Conservation (phyloP, 2,329 filamentous ascomycete species). For the Pseudogymnoascus sp. region DNA sequence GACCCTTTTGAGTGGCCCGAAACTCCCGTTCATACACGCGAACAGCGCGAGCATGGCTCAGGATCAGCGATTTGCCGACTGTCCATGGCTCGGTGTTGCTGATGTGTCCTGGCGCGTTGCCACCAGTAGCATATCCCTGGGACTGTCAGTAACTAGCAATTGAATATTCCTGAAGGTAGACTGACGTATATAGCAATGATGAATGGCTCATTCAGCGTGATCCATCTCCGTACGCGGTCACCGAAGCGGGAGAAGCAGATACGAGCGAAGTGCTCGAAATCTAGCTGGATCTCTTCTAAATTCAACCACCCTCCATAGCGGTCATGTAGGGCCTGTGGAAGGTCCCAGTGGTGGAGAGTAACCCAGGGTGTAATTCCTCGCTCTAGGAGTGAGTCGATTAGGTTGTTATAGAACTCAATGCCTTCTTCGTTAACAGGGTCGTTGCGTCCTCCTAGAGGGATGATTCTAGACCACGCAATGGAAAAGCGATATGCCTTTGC, state of each 20-base stretch:
- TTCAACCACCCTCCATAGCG: constrained; percentile 33
- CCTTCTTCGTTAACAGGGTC: constrained; percentile 38
- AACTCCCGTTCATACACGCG: constrained; percentile 21
- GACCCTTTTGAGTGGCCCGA: constrained; percentile 17
- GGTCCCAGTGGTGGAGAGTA: constrained; percentile 37
- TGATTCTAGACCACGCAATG: constrained; percentile 39
- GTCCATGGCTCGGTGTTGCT: constrained; percentile 22
- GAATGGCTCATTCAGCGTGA: constrained; percentile 35
- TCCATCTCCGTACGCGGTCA: constrained; percentile 32
- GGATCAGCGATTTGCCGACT: constrained; percentile 23
- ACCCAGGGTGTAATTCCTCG: constrained; percentile 36
- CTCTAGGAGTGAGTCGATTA: constrained; percentile 35
- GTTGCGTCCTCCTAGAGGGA: constrained; percentile 37
- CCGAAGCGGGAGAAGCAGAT: constrained; percentile 32
- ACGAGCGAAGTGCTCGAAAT: constrained; percentile 34
- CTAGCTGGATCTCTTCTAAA: constrained; percentile 22
- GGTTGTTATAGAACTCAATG: constrained; percentile 39
- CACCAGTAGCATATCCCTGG: constrained; percentile 19
- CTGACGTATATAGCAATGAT: constrained; percentile 25
- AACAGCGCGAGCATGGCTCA: constrained; percentile 22
- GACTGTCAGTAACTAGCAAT: not conserved
- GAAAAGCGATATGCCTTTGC: constrained; percentile 35
- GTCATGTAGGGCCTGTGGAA: constrained; percentile 29
- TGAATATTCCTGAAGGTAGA: not conserved
- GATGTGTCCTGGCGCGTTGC: constrained; percentile 22